phyloP scores from a whole-genome alignment of 2,329 filamentous ascomycete genomes.

The Cadophora malorum region DNA sequence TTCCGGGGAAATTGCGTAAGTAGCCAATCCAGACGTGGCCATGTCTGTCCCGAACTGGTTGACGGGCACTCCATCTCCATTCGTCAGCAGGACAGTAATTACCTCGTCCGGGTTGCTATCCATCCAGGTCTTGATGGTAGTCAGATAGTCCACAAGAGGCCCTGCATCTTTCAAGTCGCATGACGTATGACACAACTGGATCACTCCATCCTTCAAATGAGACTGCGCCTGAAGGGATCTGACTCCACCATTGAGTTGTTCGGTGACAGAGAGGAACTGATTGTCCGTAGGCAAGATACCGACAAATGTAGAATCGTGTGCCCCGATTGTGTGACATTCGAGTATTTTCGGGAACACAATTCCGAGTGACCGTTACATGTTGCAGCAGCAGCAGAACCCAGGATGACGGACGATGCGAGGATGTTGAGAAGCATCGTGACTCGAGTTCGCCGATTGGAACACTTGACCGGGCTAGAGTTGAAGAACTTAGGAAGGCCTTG shows the following conservation, averaged over 20 bases:
- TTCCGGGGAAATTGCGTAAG: conserved; percentile 42
- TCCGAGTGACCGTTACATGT: conserved; percentile 73
- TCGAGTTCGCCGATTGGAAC: not conserved
- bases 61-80: conserved; percentile 62
- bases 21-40: conserved; percentile 34
- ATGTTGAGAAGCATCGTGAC: conserved; percentile 28
- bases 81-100: conserved; percentile 68
- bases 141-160: conserved; percentile 60
- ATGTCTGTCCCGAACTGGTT: conserved; percentile 55
- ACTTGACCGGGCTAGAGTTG: not conserved
- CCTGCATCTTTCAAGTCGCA: conserved; percentile 67
- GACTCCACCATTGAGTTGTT: conserved; percentile 66
- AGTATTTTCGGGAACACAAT: conserved; percentile 75
- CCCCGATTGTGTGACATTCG: conserved; percentile 77
- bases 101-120: conserved; percentile 65
- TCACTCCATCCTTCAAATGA: conserved; percentile 32
- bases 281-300: conserved; percentile 50
- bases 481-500: not conserved
- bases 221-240: conserved; percentile 69
- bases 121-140: conserved; percentile 65
- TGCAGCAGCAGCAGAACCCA: conserved; percentile 18
- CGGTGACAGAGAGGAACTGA: conserved; percentile 63
- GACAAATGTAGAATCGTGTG: conserved; percentile 62
- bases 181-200: conserved; percentile 60
- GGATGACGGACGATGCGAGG: conserved; percentile 18